Evolutionary conservation across 2,329 filamentous ascomycete species (phyloP), one percentile per base, ranked within the genome.

Genomic region (Colletotrichum camelliae): DNA sequence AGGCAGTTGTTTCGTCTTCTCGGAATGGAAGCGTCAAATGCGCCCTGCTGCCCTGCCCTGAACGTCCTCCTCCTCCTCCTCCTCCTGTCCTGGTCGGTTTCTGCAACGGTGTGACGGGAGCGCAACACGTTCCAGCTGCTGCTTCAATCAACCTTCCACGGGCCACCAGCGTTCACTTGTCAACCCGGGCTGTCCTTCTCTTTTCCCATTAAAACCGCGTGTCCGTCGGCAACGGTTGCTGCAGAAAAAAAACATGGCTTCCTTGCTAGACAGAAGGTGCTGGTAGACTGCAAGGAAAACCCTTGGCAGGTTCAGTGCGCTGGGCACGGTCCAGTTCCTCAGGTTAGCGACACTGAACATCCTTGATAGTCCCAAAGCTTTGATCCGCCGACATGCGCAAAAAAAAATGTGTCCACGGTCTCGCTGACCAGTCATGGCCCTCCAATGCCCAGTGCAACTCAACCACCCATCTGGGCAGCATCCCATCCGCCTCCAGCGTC

Each of bases 361-460:
- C 39, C 68, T 62, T 27, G 37, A 12, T 37, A 18, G 37, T 35
- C 35, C 61, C 68, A 27, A 73, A 58, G 57, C 69, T 39, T 58
- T 57, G 64, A 72, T 67, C 70, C 57, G 72, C 57, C 27, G 24
- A 33, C 35, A 21, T 64, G 16, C 73, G 70, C 57, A 62, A 58
- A 68, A 64, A 64, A 73, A 65, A 74, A 52, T n/a, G 58, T 65
- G 58, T 65, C 37, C 27, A 64, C 57, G 43, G 74, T 35, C 57
- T 60, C 55, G 31, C 66, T 39, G 31, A 24, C 74, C 74, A 74
- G 70, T 74, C 58, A 69, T 33, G 64, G 43, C 21, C 70, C 57
- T 29, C 69, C 62, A 72, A 67, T 64, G 69, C 61, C 61, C 31
- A 72, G 69, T 64, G 67, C 37, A 67, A 55, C 24, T 61, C 12